A percentile compares a stretch with the other conserved stretches of the same genome.
Evolutionary conservation across 2,329 filamentous ascomycete genomes (phyloP).

Genomic region (Botrytis pseudocinerea): DNA sequence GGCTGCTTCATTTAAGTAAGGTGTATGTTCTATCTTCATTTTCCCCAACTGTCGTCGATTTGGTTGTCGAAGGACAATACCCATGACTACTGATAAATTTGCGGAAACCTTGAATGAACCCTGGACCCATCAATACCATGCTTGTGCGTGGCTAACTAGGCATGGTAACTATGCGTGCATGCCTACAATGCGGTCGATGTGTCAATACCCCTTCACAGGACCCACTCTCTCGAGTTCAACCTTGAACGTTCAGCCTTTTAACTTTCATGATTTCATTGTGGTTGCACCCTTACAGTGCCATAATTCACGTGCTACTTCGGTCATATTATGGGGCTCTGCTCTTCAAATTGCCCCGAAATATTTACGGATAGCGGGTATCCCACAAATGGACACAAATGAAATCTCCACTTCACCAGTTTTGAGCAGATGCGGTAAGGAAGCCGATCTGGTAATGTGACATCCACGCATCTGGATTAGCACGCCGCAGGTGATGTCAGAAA

Average conservation of each 20-base stretch:
- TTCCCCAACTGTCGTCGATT: background rate
- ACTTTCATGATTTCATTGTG: background rate
- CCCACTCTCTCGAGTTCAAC: background rate
- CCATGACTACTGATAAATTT: background rate
- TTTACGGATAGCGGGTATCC: background rate
- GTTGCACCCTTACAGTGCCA: background rate
- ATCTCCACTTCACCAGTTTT: background rate
- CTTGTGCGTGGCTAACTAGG: background rate
- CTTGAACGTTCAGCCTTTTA: conserved; percentile 8
- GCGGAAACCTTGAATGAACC: background rate
- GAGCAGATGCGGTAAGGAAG: background rate
- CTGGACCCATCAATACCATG: background rate
- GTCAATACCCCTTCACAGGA: background rate
- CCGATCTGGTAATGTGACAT: background rate
- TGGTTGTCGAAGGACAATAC: background rate
- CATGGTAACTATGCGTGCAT: background rate
- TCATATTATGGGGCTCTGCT: conserved; percentile 6
- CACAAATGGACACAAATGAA: background rate
- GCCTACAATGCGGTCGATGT: conserved; percentile 7
- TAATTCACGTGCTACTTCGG: conserved; percentile 3
- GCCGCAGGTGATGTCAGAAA: conserved; percentile 1
- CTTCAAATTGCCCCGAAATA: background rate
- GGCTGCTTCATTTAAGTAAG: conserved; percentile 4
- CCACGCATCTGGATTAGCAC: background rate
- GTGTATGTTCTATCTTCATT: background rate